A percentile compares a stretch with the other conserved stretches of the same genome.
These are phyloP conservation scores for Clarireedia homoeocarpa DNA, from an alignment of 2,329 filamentous ascomycete species.

Conservation along the genomic window DNA sequence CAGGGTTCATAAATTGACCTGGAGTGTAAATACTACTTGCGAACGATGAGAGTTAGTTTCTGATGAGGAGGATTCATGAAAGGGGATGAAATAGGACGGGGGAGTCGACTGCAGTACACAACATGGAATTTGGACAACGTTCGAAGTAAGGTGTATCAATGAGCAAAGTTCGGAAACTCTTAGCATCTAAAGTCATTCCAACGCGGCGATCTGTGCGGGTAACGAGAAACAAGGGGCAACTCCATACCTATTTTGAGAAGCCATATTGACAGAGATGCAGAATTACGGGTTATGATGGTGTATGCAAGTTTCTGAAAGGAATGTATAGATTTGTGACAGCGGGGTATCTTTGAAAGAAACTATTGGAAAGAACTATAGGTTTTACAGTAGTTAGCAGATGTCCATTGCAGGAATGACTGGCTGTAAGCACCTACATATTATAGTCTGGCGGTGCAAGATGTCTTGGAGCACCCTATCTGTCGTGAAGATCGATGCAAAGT, in stretches of 20 bases:
- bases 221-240: slow-evolving; percentile 1
- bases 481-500: not conserved
- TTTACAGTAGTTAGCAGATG: not conserved
- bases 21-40: slow-evolving; percentile 45
- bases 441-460: not conserved
- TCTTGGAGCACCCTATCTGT: not conserved
- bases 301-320: slow-evolving; percentile 5
- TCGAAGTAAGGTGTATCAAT: not conserved
- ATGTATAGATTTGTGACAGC: slow-evolving; percentile 14
- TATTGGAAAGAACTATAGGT: slow-evolving; percentile 9
- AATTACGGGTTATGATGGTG: slow-evolving; percentile 13
- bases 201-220: slow-evolving; percentile 16
- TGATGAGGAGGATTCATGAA: not conserved
- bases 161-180: not conserved
- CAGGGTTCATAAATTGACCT: slow-evolving; percentile 88
- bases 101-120: not conserved
- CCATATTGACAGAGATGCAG: slow-evolving; percentile 22
- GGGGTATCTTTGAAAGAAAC: slow-evolving; percentile 25
- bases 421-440: slow-evolving; percentile 4
- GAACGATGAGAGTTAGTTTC: slow-evolving; percentile 4
- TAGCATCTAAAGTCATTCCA: not conserved
- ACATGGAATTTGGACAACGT: not conserved
- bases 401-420: not conserved
- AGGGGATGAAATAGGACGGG: slow-evolving; percentile 3
- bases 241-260: slow-evolving; percentile 28